phyloP scores from a whole-genome alignment of 23 red algal species.

The Pyropia yezoensis region DNA sequence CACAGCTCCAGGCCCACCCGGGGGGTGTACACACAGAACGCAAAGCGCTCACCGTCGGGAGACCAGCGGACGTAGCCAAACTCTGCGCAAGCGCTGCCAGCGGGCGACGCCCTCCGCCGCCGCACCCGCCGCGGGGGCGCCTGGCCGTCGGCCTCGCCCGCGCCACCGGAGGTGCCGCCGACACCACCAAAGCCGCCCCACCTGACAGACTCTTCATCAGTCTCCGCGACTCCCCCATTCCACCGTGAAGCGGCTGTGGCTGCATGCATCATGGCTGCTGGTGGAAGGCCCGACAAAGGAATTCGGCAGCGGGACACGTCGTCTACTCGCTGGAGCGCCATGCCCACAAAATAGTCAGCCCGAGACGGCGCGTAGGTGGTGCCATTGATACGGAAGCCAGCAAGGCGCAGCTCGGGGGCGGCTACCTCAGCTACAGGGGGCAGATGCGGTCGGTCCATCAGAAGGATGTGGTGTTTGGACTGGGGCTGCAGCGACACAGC shows the following conservation, averaged over 20 bases:
- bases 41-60: slow-evolving; percentile 60
- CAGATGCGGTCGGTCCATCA: slow-evolving; percentile 67
- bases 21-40: slow-evolving; percentile 75
- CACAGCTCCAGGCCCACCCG: slow-evolving; percentile 72
- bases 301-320: slow-evolving; percentile 16
- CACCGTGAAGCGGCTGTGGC: not conserved
- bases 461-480: slow-evolving; percentile 47
- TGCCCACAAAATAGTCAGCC: slow-evolving; percentile 64
- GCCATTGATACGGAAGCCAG: slow-evolving; percentile 82
- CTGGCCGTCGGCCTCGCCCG: too few relatives aligned
- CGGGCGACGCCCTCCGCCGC: not conserved
- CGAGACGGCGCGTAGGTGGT: slow-evolving; percentile 79
- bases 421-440: slow-evolving; percentile 69
- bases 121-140: too few relatives aligned
- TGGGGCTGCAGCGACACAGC: slow-evolving; percentile 52
- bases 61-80: slow-evolving; percentile 89
- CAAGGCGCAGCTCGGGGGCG: slow-evolving; percentile 73
- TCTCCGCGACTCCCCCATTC: not conserved
- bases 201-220: too few relatives aligned
- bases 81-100: not conserved
- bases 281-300: slow-evolving; percentile 33
- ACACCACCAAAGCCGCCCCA: too few relatives aligned
- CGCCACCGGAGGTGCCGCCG: too few relatives aligned
- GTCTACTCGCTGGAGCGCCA: slow-evolving; percentile 51
- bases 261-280: not conserved